A percentile compares a stretch with the other conserved stretches of the same genome.
phyloP scores from a whole-genome alignment of 306 rosid genomes.

The Prunus dulcis region DNA sequence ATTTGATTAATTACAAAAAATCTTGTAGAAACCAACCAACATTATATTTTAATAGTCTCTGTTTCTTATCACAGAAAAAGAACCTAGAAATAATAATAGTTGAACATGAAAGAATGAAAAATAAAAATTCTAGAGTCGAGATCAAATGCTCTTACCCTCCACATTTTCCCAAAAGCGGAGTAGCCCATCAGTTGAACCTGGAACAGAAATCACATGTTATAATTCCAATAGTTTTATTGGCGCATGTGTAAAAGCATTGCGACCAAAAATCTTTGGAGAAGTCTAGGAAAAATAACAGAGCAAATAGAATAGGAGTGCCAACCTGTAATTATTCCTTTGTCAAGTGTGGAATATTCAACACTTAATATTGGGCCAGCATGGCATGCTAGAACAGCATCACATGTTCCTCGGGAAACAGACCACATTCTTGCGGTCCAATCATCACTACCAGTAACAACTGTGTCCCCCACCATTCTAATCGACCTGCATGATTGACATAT shows the following conservation, averaged over 20 bases:
- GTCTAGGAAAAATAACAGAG: constrained; percentile 9
- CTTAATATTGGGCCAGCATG: constrained; percentile 94
- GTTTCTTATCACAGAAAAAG: no score
- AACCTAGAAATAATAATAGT: neutral
- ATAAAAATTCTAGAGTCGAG: constrained; percentile 4
- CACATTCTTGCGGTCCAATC: constrained; percentile 99
- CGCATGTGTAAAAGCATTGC: neutral
- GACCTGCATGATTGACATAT: constrained; percentile 60
- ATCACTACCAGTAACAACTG: constrained; percentile 91
- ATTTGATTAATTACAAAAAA: neutral
- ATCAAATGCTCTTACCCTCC: constrained; percentile 60
- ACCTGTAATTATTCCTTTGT: constrained; percentile 93
- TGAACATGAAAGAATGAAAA: constrained; percentile 24
- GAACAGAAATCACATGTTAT: constrained; percentile 29
- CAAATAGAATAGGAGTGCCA: constrained; percentile 4
- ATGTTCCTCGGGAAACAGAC: constrained; percentile 90
- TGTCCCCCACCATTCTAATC: constrained; percentile 92
- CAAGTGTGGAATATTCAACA: constrained; percentile 88
- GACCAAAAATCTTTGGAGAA: neutral
- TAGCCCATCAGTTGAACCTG: constrained; percentile 96
- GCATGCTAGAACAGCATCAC: constrained; percentile 98
- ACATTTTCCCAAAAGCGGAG: constrained; percentile 97
- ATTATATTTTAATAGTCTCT: neutral
- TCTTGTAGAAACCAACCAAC: neutral
- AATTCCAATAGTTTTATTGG: neutral